Percentiles rank a stretch among this genome's conserved stretches.
Evolutionary conservation across 2,329 filamentous ascomycete genomes (phyloP).

Genomic region (Septoria petroselini): DNA sequence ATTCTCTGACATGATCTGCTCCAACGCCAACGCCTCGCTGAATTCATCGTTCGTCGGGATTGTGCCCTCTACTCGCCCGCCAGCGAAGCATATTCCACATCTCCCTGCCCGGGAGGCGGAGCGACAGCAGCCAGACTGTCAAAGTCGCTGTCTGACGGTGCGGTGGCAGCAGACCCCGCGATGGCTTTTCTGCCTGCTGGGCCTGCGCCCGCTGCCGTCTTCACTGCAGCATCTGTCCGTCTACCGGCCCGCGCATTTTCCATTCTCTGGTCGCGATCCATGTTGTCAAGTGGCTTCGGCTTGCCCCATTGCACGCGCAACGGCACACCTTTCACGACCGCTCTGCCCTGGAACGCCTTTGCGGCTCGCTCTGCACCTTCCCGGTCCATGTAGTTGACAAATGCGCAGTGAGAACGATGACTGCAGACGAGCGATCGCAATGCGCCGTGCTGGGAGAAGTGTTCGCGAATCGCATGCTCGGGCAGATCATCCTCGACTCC

Average conservation of each 20-base stretch:
- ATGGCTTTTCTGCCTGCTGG: slow-evolving; percentile 31
- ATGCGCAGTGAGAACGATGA: slow-evolving; percentile 95
- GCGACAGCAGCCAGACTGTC: slow-evolving; percentile 56
- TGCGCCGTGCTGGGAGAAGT: slow-evolving; percentile 85
- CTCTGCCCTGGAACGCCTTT: slow-evolving; percentile 77
- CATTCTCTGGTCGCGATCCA: slow-evolving; percentile 81
- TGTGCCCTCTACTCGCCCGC: slow-evolving; percentile 61
- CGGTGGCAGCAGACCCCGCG: slow-evolving; percentile 41
- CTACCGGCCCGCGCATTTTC: slow-evolving; percentile 78
- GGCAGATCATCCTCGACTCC: slow-evolving; percentile 95
- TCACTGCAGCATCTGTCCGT: slow-evolving; percentile 42
- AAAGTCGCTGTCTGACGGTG: slow-evolving; percentile 43
- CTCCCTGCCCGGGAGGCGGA: slow-evolving; percentile 73
- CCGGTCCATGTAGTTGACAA: slow-evolving; percentile 87
- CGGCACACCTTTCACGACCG: slow-evolving; percentile 86
- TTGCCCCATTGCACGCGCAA: slow-evolving; percentile 88
- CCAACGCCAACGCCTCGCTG: slow-evolving; percentile 24
- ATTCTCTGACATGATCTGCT: too few species aligned
- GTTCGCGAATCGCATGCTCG: slow-evolving; percentile 84
- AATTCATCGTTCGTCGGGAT: too few species aligned
- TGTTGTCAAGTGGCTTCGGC: slow-evolving; percentile 84
- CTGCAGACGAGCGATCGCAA: slow-evolving; percentile 92
- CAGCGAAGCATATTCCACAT: slow-evolving; percentile 81
- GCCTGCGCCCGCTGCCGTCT: slow-evolving; percentile 30
- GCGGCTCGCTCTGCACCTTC: slow-evolving; percentile 84